Percentiles rank a stretch among this genome's conserved stretches.
Evolutionary conservation across 805 yeast species (phyloP).

Genomic region (Candida chauliodis): DNA sequence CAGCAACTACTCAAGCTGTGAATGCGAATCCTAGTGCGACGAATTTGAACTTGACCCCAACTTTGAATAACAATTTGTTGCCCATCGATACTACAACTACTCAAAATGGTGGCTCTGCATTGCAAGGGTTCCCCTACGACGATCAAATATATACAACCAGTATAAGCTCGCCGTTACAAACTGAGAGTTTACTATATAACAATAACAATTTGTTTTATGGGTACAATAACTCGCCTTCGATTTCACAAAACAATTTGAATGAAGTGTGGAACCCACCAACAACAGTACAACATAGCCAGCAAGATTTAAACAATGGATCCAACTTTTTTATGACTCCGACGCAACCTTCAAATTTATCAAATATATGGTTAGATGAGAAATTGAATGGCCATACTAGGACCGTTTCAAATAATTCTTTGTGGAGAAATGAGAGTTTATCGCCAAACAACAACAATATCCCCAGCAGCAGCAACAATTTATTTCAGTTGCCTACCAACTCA

Average conservation of each 20-base stretch:
- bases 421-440: constrained; percentile 18
- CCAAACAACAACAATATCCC: constrained; percentile 1
- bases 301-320: constrained; percentile 1
- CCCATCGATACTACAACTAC: not conserved
- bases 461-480: not conserved
- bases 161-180: constrained; percentile 9
- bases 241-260: constrained; percentile 7
- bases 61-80: constrained; percentile 4
- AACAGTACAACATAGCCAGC: not conserved
- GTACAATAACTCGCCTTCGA: constrained; percentile 7
- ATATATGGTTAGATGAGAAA: constrained; percentile 12
- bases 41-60: constrained; percentile 6
- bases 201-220: constrained; percentile 9
- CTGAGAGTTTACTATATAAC: not conserved
- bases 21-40: constrained; percentile 3
- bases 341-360: constrained; percentile 10
- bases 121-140: constrained; percentile 19
- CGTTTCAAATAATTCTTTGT: constrained; percentile 16
- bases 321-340: constrained; percentile 12
- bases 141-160: constrained; percentile 15
- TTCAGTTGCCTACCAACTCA: not conserved
- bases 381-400: constrained; percentile 15
- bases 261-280: constrained; percentile 8
- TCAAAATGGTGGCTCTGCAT: constrained; percentile 3
- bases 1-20: constrained; percentile 8